Base-by-base conservation (phyloP, 139 green algal genomes). In the Tetraselmis striata region DNA sequence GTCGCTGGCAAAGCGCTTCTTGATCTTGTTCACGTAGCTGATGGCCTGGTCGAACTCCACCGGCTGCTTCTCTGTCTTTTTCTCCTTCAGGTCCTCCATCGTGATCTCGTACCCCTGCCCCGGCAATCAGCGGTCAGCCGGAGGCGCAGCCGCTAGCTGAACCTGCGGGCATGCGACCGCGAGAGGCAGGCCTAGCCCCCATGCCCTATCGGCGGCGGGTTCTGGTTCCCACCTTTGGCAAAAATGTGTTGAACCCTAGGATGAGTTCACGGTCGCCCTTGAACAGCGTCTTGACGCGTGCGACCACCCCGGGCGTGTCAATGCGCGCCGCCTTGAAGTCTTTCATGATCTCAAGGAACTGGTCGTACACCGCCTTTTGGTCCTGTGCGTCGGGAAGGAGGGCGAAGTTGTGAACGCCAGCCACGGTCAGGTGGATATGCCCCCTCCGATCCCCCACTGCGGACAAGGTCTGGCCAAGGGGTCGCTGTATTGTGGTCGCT, bases 21-120 rank as follows among this genome's bases (percentile, higher is more conserved):
- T 99, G 86, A 99, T 99, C 81, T 98, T 98, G 90, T 99, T 99
- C n/a, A 99, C 97, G 77, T 99, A 99, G 84, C 91, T 98, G 89
- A 99, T 99, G 27, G 97, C 97, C 87, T 99, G 97, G 80, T 99
- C 95, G 85, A 99, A 99, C 86, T 99, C 97, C 27, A 99, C 96
- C 0, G 94, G 85, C 58, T 83, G 82, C 45, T 67, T 67, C 45
- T 28, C 75, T 58, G 27, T 59, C 59, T 76, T 80, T 18, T 67
- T 67, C 45, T 67, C 45, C 45, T 67, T 84, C 80, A 28, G 5
- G n/a, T 81, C 77, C 77, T 81, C 74, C 31, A 81, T 75, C 24
- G 75, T 83, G 58, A 86, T 96, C 81, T 96, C 93, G 77, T 94
- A 96, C 0, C 93, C 93, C 89, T 95, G 90, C 31, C 83, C 45